These are phyloP conservation scores for Capsicum chinense DNA, from an alignment of 257 asterid species.

Conservation along the genomic window DNA sequence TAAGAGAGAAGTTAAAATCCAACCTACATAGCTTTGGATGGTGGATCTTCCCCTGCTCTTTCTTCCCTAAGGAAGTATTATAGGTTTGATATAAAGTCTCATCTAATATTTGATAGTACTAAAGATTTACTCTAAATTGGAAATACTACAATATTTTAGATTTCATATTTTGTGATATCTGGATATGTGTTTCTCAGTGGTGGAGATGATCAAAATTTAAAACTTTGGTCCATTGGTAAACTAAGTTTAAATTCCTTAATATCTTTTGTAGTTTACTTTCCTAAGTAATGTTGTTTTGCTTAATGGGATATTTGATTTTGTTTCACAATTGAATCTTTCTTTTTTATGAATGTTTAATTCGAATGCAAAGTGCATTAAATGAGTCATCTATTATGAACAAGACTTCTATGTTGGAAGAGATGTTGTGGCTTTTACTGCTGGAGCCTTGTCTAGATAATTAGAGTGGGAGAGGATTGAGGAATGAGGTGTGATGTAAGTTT, in stretches of 20 bases:
- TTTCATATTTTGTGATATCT: no score
- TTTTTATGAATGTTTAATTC: neutral
- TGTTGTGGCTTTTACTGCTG: neutral
- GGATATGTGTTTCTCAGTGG: conserved; percentile 65
- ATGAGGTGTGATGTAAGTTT: neutral
- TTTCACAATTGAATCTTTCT: conserved; percentile 6
- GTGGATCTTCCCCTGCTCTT: no score
- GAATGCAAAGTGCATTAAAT: neutral
- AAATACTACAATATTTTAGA: no score
- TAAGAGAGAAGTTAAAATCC: no score
- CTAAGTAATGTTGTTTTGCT: neutral
- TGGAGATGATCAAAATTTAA: conserved; percentile 96
- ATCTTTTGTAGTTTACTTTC: neutral
- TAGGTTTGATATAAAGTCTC: no score
- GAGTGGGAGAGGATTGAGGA: neutral
- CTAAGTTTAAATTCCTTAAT: conserved; percentile 50
- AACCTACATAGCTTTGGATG: no score
- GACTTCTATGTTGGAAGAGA: neutral
- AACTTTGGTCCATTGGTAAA: conserved; percentile 94
- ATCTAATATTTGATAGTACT: no score
- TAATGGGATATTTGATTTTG: neutral
- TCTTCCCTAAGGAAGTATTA: no score
- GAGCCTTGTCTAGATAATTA: neutral
- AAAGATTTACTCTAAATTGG: no score
- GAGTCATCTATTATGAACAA: neutral